These are phyloP conservation scores for Sarcocystis neurona DNA, from an alignment of 169 alveolate genomes.

Conservation along the genomic window DNA sequence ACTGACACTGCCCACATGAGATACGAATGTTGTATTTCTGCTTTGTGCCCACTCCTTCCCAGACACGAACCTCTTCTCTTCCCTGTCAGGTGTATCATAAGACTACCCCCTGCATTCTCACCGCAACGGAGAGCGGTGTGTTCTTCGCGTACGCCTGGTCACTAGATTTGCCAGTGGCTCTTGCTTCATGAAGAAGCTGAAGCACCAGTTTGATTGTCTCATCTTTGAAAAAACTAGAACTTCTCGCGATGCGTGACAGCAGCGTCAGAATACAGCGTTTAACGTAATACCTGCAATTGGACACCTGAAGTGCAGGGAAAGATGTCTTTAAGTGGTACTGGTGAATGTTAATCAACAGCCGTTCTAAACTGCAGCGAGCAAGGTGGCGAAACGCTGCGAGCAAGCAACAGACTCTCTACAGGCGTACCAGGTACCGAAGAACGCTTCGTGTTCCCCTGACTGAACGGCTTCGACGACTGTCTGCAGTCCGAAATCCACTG, in stretches of 20 bases:
- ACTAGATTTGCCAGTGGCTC: too few species aligned
- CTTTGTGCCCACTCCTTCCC: too few species aligned
- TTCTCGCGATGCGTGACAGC: not conserved
- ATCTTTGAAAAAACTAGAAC: not conserved
- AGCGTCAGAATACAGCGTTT: conserved; percentile 1
- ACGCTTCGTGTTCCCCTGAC: conserved; percentile 19
- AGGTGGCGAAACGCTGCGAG: not conserved
- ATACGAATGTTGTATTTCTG: too few species aligned
- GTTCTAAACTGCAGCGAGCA: too few species aligned
- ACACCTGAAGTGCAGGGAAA: too few species aligned
- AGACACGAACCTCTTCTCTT: too few species aligned
- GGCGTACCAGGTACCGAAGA: conserved; percentile 48
- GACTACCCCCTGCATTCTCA: not conserved
- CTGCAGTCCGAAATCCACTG: conserved; percentile 46
- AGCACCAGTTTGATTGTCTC: not conserved
- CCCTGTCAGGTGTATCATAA: too few species aligned
- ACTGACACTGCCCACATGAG: too few species aligned
- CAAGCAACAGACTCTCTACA: not conserved
- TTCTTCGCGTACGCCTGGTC: too few species aligned
- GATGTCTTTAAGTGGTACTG: too few species aligned
- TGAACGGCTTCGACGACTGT: conserved; percentile 37
- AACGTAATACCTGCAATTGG: conserved; percentile 16
- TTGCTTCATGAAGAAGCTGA: not conserved
- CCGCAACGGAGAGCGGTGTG: not conserved
- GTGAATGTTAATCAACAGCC: too few species aligned